Conservation (phyloP, 176 grass and related monocot species). For the Hsuehochloa calcarea region DNA sequence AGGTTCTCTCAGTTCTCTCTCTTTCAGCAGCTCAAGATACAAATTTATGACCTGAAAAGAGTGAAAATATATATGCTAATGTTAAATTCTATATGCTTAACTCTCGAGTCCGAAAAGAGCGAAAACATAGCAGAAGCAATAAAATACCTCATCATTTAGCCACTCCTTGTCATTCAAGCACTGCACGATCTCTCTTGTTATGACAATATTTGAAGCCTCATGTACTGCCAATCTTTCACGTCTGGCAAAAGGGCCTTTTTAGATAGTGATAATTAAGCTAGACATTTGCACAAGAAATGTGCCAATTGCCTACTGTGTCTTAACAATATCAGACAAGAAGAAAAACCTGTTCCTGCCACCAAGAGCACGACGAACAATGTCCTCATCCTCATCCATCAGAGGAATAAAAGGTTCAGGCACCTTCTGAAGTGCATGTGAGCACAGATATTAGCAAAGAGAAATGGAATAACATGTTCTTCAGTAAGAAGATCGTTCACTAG, state of each 20-base stretch:
- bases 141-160: conserved; percentile 80
- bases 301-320: neutral
- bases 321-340: conserved; percentile 21
- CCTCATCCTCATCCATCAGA: conserved; percentile 64
- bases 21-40: conserved; percentile 83
- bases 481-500: neutral
- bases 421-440: conserved; percentile 32
- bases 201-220: conserved; percentile 69
- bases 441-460: neutral
- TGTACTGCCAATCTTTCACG: conserved; percentile 49
- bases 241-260: conserved; percentile 34
- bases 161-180: conserved; percentile 58
- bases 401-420: conserved; percentile 52
- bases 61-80: neutral
- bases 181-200: conserved; percentile 71
- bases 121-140: conserved; percentile 6
- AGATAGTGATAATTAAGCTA: conserved; percentile 21
- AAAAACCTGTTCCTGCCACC: conserved; percentile 50
- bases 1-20: conserved; percentile 63
- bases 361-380: conserved; percentile 47
- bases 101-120: neutral
- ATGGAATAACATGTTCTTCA: neutral
- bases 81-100: neutral
- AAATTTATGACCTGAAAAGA: conserved; percentile 75
- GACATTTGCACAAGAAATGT: neutral